A percentile compares a stretch with the other conserved stretches of the same genome.
Evolutionary conservation across 768 basidiomycete genomes (phyloP).

Genomic region (Collybia mongolica): DNA sequence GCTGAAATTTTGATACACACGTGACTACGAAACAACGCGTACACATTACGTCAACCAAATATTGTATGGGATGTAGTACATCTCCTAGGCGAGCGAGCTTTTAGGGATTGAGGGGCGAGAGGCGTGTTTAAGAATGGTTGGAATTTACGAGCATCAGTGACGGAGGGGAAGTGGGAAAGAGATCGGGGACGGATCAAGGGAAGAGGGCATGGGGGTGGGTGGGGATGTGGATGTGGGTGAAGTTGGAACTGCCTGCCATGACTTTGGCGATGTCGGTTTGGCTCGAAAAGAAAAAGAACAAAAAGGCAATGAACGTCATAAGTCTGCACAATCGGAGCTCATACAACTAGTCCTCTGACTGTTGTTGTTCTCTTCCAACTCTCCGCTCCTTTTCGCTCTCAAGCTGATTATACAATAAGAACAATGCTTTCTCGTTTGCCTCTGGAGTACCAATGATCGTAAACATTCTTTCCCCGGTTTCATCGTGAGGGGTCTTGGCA

Average conservation of each 20-base stretch:
- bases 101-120: slow-evolving; percentile 2
- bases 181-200: slow-evolving; percentile 11
- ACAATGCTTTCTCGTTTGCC: slow-evolving; percentile 96
- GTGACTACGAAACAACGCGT: slow-evolving; percentile 18
- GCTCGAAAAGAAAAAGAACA: background rate
- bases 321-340: background rate
- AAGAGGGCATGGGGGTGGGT: slow-evolving; percentile 9
- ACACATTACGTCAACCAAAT: slow-evolving; percentile 13
- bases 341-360: slow-evolving; percentile 53
- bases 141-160: background rate
- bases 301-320: background rate
- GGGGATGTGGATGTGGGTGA: slow-evolving; percentile 7
- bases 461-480: slow-evolving; percentile 99
- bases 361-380: slow-evolving; percentile 82
- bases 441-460: slow-evolving; percentile 96
- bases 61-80: slow-evolving; percentile 12
- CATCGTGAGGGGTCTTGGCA: slow-evolving; percentile 98
- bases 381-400: slow-evolving; percentile 96
- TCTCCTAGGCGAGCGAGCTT: slow-evolving; percentile 8
- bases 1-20: slow-evolving; percentile 11
- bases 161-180: background rate
- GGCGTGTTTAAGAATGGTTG: background rate
- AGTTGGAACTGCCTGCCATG: background rate
- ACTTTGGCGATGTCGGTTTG: too few relatives aligned
- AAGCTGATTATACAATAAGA: slow-evolving; percentile 94